phyloP scores from a whole-genome alignment of 2,329 filamentous ascomycete genomes.

The Daldinia sp. region DNA sequence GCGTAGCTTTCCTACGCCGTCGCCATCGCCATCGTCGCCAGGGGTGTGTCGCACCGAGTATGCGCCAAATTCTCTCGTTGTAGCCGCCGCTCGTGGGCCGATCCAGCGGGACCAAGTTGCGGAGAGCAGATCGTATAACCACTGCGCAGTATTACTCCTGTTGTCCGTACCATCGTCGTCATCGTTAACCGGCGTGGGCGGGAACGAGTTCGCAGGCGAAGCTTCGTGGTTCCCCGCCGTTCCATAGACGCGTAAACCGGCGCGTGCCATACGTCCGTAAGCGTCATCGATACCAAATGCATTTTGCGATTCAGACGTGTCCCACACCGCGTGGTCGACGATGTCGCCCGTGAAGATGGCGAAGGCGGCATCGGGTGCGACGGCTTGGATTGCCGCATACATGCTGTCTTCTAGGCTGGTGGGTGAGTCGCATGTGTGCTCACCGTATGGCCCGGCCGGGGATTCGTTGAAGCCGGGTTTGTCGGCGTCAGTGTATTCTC shows the following conservation, averaged over 20 bases:
- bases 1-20: constrained; percentile 58
- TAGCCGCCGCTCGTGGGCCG: constrained; percentile 53
- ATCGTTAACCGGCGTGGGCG: constrained; percentile 54
- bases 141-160: constrained; percentile 51
- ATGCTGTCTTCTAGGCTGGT: constrained; percentile 65
- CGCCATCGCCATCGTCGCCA: background rate
- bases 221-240: constrained; percentile 70
- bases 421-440: constrained; percentile 66
- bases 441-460: constrained; percentile 65
- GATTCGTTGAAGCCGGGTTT: constrained; percentile 61
- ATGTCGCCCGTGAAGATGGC: constrained; percentile 72
- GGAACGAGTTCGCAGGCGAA: constrained; percentile 65
- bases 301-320: constrained; percentile 54
- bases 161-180: constrained; percentile 48
- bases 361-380: constrained; percentile 63
- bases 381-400: constrained; percentile 62
- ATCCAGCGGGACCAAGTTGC: constrained; percentile 63
- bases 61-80: constrained; percentile 58
- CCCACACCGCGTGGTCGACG: constrained; percentile 65
- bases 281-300: constrained; percentile 56
- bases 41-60: constrained; percentile 61
- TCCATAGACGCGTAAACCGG: constrained; percentile 62
- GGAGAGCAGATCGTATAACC: constrained; percentile 65
- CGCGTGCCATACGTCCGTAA: constrained; percentile 60
- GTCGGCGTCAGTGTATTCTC: constrained; percentile 61